These are phyloP conservation scores for Allium sativum DNA, from an alignment of 106 monocot species.

Conservation along the genomic window DNA sequence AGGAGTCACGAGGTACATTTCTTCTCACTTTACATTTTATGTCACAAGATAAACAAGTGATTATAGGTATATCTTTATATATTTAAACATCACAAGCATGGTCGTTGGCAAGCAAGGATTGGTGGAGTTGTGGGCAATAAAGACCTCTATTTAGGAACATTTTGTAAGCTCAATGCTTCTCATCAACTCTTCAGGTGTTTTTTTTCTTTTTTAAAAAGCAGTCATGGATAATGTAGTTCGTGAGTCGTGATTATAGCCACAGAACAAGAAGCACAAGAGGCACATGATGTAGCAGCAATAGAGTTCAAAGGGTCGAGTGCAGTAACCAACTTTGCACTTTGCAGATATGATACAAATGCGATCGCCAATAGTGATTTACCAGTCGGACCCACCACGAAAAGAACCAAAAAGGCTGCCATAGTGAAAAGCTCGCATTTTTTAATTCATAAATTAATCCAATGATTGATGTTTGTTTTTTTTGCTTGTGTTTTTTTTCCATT, in stretches of 20 bases:
- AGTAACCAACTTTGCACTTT: constrained; percentile 44
- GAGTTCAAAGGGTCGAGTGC: constrained; percentile 53
- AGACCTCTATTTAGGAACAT: constrained; percentile 92
- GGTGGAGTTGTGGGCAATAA: constrained; percentile 94
- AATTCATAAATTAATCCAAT: no score
- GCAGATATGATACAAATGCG: constrained; percentile 7
- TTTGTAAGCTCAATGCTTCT: constrained; percentile 32
- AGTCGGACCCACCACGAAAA: neutral
- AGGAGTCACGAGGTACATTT: constrained; percentile 32
- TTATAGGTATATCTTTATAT: neutral
- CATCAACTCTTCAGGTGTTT: no score
- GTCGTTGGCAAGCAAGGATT: constrained; percentile 91
- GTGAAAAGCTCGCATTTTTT: neutral
- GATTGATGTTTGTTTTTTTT: no score
- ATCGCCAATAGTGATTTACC: constrained; percentile 19
- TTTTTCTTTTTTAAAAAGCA: no score
- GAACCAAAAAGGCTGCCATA: neutral
- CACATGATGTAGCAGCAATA: constrained; percentile 61
- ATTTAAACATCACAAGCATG: constrained; percentile 86
- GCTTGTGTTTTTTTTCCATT: no score
- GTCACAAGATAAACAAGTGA: no score
- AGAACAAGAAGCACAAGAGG: constrained; percentile 59
- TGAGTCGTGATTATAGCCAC: constrained; percentile 18
- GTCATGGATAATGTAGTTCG: neutral
- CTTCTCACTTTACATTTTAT: no score